Base-by-base conservation (phyloP, 805 yeast genomes). In the Candida coquimbonensis region DNA sequence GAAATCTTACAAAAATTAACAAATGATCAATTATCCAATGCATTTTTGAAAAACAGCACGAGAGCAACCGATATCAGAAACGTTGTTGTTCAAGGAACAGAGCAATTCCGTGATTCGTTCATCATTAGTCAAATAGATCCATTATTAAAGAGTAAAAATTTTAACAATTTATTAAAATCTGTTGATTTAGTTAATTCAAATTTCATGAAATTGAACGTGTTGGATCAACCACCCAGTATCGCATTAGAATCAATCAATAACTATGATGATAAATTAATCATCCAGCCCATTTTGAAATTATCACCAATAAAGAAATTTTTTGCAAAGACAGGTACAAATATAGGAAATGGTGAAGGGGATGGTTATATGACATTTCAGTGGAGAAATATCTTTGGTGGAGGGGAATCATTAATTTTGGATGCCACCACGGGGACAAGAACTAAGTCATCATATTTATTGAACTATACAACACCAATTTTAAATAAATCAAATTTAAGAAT, bases 301-400 rank as follows among this genome's bases (percentile, higher is more conserved):
- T 36, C 52, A 6, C 90, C 91, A 0, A 75, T 75, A 5, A 87
- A 87, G 54, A 74, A 76, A 53, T 84, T 89, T 55, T 74, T 77
- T 49, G 90, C 95, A 44, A 86, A 85, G 55, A 87, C 97, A 1
- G 99, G 99, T 5, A 93, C 98, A 2, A 90, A 89, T 63, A 78
- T 93, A 8, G 98, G 98, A 2, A 91, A 93, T 60, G 96, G 96
- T 31, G 98, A 93, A 68, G 99, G 97, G 29, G 93, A 87, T 59
- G 98, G 97, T 1, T 89, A 90, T 59, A 73, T 88, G 40, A 82
- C 87, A 31, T 78, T 90, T 46, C 89, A 80, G 62, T 68, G 72
- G 48, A 63, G 73, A 38, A 83, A 83, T 56, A 66, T 76, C 9
- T 73, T 82, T 52, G 88, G 86, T 5, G 83, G 82, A n/a, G 88